phyloP scores from a whole-genome alignment of 148 eudicot genomes.

The Rhododendron griersonianum region DNA sequence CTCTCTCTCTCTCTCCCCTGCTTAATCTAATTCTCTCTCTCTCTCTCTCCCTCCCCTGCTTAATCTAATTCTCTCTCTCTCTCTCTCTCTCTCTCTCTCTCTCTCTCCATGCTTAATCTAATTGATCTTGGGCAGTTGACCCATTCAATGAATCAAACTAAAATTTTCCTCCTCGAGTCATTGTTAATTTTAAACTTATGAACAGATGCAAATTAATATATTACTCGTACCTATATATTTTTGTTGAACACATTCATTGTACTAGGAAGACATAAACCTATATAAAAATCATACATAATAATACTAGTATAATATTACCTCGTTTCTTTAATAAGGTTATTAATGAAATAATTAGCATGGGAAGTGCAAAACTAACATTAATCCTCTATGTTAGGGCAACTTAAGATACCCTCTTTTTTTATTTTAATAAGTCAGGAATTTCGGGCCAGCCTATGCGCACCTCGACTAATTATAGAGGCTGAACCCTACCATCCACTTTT shows the following conservation, averaged over 20 bases:
- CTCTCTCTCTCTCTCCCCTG: not conserved
- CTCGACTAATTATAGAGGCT: too few species aligned
- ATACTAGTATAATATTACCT: not conserved
- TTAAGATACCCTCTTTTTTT: not conserved
- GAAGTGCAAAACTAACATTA: not conserved
- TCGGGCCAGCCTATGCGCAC: too few species aligned
- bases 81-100: not conserved
- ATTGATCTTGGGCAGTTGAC: not conserved
- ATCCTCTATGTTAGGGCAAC: not conserved
- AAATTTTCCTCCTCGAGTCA: not conserved
- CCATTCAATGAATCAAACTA: conserved; percentile 10
- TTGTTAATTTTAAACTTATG: not conserved
- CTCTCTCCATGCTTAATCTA: not conserved
- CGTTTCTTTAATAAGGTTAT: not conserved
- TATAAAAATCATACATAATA: not conserved
- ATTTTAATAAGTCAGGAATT: too few species aligned
- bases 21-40: not conserved
- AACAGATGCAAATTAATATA: not conserved
- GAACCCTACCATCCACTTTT: too few species aligned
- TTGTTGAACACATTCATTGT: conserved; percentile 5
- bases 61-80: not conserved
- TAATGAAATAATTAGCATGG: conserved; percentile 4
- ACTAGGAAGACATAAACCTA: not conserved
- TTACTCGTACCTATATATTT: not conserved
- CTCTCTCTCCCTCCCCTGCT: not conserved